Conservation (phyloP, 1,284 basidiomycete genomes). For the Cystobasidium sp. region DNA sequence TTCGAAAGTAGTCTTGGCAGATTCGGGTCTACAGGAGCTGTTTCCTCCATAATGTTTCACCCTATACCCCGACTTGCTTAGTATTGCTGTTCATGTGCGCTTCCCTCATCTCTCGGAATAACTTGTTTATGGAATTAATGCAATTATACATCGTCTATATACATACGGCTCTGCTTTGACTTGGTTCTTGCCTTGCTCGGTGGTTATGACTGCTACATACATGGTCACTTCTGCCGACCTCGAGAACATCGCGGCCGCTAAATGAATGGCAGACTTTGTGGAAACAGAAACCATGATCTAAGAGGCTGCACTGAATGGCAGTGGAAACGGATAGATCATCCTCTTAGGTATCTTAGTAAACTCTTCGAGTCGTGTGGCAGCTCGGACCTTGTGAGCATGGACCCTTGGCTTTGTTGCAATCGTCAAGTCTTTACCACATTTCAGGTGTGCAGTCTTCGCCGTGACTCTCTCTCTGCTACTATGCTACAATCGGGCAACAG, state of each 20-base stretch:
- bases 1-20: neutral
- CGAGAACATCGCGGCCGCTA: no score
- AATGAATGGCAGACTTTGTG: no score
- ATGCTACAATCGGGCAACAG: neutral
- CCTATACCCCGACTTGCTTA: neutral
- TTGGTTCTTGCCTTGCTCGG: neutral
- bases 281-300: no score
- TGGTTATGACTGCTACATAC: neutral
- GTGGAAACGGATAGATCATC: no score
- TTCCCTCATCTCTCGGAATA: constrained; percentile 8
- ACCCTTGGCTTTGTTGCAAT: no score
- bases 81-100: neutral
- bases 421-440: no score
- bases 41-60: neutral
- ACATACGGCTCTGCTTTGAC: neutral
- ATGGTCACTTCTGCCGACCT: no score
- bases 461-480: neutral
- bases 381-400: no score
- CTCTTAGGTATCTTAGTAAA: no score
- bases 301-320: no score
- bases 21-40: neutral
- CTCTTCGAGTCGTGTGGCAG: no score
- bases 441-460: no score
- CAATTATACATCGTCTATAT: neutral
- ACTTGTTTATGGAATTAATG: constrained; percentile 15